Evolutionary conservation across 108 stramenopile genomes (phyloP), one percentile per base, ranked within the genome.

Genomic region (Nitzschia sp.): DNA sequence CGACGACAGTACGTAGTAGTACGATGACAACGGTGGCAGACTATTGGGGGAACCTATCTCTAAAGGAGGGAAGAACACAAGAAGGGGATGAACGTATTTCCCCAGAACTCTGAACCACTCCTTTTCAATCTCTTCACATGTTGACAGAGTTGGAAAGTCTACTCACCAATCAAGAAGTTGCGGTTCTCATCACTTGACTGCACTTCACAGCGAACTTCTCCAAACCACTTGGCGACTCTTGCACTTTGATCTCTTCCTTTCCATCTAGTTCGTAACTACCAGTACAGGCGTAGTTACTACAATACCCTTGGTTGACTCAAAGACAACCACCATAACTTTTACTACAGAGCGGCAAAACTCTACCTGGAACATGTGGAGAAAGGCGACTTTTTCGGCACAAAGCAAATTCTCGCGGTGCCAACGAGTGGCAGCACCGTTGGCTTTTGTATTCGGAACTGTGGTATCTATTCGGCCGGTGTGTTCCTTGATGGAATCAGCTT

Each of bases 401-500:
- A 21, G 22, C 22, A 46, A 41, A 37, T 62, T 62, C 7, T 26
- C 19, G 0, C 15, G 43, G 24, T 62, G 22, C 20, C 61, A 43
- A 19, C 61, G 61, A 8, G 43, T 42, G 8, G 61, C 61, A 8
- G 61, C 66, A 3, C 51, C 66, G 1, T 25, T 67, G 66, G 66
- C 66, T 1, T 67, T 67, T 56, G 38, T 19, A 21, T 0, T 67
- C 21, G 50, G 51, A 12, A 26, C 64, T 14, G 21, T 62, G 7
- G 52, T 42, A 1, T 65, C 64, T 10, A 41, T 67, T 55, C 66
- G 66, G 19, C 66, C 66, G 12, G 66, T 52, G 0, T 56, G 53
- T 8, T 55, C 66, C 1, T 39, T 41, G 54, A 55, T 67, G 66
- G 53, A 55, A 55, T 43, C 61, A 43, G 24, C 46, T 3, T 21